Percentiles rank a stretch among this genome's conserved stretches.
Conservation (phyloP, 2,329 filamentous ascomycete species). For the Microdochium bolleyi region DNA sequence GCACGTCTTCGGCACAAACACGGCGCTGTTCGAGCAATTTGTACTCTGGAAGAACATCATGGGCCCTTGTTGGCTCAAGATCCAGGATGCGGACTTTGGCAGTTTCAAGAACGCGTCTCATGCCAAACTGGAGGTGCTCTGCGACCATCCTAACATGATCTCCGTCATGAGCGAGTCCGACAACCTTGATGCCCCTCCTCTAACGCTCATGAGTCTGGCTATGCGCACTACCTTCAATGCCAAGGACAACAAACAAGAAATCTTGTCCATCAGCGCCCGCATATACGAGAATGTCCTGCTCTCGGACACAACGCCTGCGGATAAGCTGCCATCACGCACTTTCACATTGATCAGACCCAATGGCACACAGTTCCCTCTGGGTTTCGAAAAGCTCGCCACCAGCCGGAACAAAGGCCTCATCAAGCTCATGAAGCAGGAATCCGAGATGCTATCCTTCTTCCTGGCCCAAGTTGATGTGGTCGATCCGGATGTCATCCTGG, state of each 20-base stretch:
- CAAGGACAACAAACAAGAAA: constrained; percentile 94
- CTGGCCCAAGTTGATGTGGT: constrained; percentile 79
- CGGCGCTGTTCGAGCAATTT: constrained; percentile 93
- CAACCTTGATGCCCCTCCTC: constrained; percentile 71
- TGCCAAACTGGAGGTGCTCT: constrained; percentile 89
- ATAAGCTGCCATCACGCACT: constrained; percentile 80
- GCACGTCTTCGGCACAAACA: constrained; percentile 88
- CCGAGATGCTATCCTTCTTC: constrained; percentile 80
- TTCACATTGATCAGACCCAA: constrained; percentile 88
- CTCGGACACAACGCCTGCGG: constrained; percentile 78
- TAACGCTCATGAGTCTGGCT: constrained; percentile 94
- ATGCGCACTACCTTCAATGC: constrained; percentile 82
- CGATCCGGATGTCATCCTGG: constrained; percentile 89
- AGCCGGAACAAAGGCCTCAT: constrained; percentile 68
- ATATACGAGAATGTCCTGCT: constrained; percentile 88
- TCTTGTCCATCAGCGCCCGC: constrained; percentile 82
- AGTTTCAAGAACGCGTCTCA: constrained; percentile 88
- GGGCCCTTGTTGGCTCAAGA: constrained; percentile 96
- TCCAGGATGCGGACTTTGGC: constrained; percentile 76
- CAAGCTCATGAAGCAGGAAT: constrained; percentile 75
- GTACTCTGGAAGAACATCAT: constrained; percentile 98
- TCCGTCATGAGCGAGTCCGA: constrained; percentile 68
- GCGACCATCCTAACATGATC: constrained; percentile 70
- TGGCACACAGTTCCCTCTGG: constrained; percentile 68
- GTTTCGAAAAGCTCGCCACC: constrained; percentile 72